Conservation (phyloP, 2,329 filamentous ascomycete genomes). For the Arthrobotrys entomopaga region DNA sequence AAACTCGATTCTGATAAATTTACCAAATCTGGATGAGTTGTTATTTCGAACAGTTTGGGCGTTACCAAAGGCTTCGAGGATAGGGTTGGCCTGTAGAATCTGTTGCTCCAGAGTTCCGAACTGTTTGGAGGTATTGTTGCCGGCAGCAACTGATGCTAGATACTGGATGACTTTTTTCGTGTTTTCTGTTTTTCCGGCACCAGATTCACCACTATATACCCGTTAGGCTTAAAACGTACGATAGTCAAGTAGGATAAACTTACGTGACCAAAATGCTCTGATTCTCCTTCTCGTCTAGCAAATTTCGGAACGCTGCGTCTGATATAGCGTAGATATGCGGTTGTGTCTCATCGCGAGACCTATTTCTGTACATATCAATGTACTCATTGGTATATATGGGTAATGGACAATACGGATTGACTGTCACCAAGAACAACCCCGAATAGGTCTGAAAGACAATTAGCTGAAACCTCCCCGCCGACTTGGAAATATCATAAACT, state of each 20-base stretch:
- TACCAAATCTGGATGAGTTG: constrained; percentile 97
- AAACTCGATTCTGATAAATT: constrained; percentile 98
- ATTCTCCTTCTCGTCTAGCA: constrained; percentile 93
- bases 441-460: constrained; percentile 78
- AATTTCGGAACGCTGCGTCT: constrained; percentile 92
- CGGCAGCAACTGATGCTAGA: constrained; percentile 89
- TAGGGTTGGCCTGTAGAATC: constrained; percentile 94
- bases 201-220: constrained; percentile 78
- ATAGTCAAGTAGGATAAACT: constrained; percentile 58
- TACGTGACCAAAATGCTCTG: constrained; percentile 95
- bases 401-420: constrained; percentile 94
- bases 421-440: constrained; percentile 92
- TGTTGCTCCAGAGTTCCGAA: constrained; percentile 93
- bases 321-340: constrained; percentile 98
- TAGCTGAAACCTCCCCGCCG: neutral
- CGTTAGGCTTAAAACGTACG: constrained; percentile 29
- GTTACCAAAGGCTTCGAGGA: constrained; percentile 97
- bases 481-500: constrained; percentile 58
- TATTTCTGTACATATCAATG: constrained; percentile 96
- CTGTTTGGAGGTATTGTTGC: constrained; percentile 75
- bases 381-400: constrained; percentile 98
- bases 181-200: constrained; percentile 97
- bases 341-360: constrained; percentile 89
- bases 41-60: constrained; percentile 98
- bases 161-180: constrained; percentile 99